Evolutionary conservation across 2,329 filamentous ascomycete species (phyloP).

Genomic region (Pseudocercospora macadamiae): DNA sequence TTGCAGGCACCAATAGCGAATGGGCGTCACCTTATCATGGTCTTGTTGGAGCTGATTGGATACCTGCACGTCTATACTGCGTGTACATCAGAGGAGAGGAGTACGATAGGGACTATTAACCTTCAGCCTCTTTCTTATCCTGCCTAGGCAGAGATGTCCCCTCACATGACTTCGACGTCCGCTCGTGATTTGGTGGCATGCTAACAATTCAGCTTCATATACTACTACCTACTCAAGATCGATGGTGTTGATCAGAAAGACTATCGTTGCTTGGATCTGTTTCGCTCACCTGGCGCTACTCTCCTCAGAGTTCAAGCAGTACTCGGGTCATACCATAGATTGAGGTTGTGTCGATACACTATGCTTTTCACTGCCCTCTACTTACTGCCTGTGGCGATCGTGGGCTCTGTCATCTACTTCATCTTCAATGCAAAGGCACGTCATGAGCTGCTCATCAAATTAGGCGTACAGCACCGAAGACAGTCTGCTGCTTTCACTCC

Average conservation of each 20-base stretch:
- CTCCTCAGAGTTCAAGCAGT: background rate
- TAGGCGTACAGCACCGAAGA: conserved; percentile 46
- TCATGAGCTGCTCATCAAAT: conserved; percentile 43
- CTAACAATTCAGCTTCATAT: background rate
- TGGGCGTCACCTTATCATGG: conserved; percentile 2
- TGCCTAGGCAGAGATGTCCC: background rate
- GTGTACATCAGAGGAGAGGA: background rate
- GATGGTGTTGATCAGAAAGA: background rate
- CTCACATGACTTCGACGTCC: background rate
- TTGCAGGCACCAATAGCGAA: background rate
- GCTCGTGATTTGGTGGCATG: background rate
- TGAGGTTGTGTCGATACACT: too few species aligned
- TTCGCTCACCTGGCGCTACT: background rate
- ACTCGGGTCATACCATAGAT: background rate
- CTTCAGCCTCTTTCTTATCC: background rate
- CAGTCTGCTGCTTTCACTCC: conserved; percentile 56
- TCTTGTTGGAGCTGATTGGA: background rate
- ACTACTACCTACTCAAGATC: background rate
- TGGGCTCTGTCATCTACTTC: conserved; percentile 30
- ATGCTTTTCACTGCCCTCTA: background rate
- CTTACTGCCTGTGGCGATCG: background rate
- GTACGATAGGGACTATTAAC: background rate
- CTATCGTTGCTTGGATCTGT: background rate
- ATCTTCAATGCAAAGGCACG: conserved; percentile 41
- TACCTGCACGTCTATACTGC: background rate